phyloP scores from a whole-genome alignment of 441 rosid genomes.

The Adansonia rubrostipa region DNA sequence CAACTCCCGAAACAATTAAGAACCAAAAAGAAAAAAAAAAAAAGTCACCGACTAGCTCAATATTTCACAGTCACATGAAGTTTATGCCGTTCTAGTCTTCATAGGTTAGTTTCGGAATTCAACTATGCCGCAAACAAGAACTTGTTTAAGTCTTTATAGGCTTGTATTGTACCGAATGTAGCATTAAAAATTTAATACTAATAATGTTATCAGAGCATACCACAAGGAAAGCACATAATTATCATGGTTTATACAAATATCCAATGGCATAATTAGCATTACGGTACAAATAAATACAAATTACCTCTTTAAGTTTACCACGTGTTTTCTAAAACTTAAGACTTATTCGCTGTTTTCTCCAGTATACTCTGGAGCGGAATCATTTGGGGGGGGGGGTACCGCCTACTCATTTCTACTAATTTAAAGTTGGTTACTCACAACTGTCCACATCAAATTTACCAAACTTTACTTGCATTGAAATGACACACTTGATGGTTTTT shows the following conservation, averaged over 20 bases:
- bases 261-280: background rate
- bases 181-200: background rate
- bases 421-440: too few relatives aligned
- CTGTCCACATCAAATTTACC: background rate
- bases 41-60: background rate
- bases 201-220: background rate
- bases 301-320: background rate
- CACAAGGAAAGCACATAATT: background rate
- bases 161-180: background rate
- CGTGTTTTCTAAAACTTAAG: background rate
- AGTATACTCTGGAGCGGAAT: too few relatives aligned
- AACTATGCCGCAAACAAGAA: background rate
- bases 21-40: too few relatives aligned
- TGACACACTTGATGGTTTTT: background rate
- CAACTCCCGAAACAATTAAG: background rate
- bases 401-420: too few relatives aligned
- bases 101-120: background rate
- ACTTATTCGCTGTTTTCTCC: background rate
- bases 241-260: background rate
- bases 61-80: background rate
- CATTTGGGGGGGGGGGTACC: too few relatives aligned
- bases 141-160: background rate
- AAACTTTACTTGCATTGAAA: slow-evolving; percentile 12
- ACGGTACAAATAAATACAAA: background rate
- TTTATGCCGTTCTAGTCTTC: background rate